phyloP scores from a whole-genome alignment of 2,329 filamentous ascomycete species.

The Huntiella moniliformis region DNA sequence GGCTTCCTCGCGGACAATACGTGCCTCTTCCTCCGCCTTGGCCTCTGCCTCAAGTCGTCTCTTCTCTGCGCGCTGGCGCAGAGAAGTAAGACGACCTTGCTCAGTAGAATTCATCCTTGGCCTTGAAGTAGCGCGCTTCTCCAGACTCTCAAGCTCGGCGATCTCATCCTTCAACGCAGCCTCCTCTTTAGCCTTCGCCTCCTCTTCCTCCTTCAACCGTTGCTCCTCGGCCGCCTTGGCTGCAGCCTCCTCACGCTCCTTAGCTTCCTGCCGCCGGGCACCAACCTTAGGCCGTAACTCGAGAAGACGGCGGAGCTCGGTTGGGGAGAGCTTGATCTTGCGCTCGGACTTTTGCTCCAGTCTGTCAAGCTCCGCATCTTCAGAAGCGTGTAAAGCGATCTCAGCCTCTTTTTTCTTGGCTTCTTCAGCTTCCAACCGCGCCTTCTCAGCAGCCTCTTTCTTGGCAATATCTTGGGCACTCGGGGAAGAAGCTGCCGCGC shows the following conservation, averaged over 20 bases:
- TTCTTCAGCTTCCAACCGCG: background rate
- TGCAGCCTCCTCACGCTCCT: constrained; percentile 3
- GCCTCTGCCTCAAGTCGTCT: constrained; percentile 18
- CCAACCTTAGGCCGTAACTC: constrained; percentile 3
- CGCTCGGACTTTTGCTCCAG: background rate
- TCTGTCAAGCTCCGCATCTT: constrained; percentile 3
- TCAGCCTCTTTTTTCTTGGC: constrained; percentile 2
- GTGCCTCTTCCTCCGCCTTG: constrained; percentile 14
- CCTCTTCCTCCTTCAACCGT: background rate
- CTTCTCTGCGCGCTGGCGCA: constrained; percentile 17
- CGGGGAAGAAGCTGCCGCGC: constrained; percentile 17
- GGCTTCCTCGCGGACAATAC: constrained; percentile 5
- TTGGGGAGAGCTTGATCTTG: background rate
- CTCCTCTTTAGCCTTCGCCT: constrained; percentile 12
- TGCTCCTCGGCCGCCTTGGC: constrained; percentile 4
- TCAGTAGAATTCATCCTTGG: constrained; percentile 1
- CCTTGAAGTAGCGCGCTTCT: constrained; percentile 13
- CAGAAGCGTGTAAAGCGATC: constrained; percentile 1
- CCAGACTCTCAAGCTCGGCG: constrained; percentile 15
- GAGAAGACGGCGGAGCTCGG: constrained; percentile 1
- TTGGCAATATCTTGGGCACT: constrained; percentile 5
- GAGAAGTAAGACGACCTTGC: background rate
- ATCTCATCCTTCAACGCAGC: constrained; percentile 12
- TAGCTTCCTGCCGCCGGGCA: constrained; percentile 2
- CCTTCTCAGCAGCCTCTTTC: background rate